phyloP scores from a whole-genome alignment of 345 rosid genomes.

The Brassica nigra region DNA sequence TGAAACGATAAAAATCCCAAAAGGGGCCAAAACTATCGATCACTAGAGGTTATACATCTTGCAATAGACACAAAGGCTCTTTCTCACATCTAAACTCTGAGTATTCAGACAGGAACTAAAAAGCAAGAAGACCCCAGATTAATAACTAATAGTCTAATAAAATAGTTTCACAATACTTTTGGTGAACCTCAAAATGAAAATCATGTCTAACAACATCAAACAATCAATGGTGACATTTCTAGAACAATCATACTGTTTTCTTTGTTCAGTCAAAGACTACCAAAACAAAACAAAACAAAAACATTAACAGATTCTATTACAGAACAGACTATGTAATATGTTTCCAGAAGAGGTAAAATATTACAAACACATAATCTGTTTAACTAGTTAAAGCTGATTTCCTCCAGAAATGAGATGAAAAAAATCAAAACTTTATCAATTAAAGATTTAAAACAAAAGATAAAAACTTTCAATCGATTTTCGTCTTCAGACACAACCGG shows the following conservation, averaged over 20 bases:
- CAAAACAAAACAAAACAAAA: background rate
- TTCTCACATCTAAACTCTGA: background rate
- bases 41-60: background rate
- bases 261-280: background rate
- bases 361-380: background rate
- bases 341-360: background rate
- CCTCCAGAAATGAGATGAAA: background rate
- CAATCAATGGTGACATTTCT: background rate
- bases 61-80: background rate
- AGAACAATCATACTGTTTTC: background rate
- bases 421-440: conserved; percentile 13
- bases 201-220: background rate
- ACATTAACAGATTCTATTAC: background rate
- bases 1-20: background rate
- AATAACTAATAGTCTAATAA: background rate
- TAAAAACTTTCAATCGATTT: conserved; percentile 22
- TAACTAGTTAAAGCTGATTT: background rate
- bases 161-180: background rate
- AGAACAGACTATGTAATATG: background rate
- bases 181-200: background rate
- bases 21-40: background rate
- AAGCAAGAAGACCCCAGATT: conserved; percentile 4
- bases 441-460: background rate
- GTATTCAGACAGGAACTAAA: background rate
- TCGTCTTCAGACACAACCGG: conserved; percentile 23